Evolutionary conservation across 768 basidiomycete species (phyloP), one percentile per base, ranked within the genome.

Genomic region (Tricholoma furcatifolium): DNA sequence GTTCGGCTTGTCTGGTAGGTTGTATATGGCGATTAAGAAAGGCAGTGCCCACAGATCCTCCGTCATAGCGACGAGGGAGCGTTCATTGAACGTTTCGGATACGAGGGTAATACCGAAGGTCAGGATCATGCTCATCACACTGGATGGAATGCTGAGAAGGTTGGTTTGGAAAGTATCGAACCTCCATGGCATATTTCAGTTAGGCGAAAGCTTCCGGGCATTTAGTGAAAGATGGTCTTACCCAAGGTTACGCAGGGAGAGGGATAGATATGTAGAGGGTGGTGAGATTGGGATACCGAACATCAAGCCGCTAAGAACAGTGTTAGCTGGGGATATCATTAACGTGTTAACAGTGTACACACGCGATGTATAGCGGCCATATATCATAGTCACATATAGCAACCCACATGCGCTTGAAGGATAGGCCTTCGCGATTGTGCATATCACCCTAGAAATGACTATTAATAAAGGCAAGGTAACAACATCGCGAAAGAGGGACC

Each of bases 391-490:
- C 85, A 34, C 73, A 75, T 6, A 84, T 45, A 0, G 83, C 80
- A 6, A 64, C 67, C 78, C 80, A 85, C 3, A 85, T 62, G 6
- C 77, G 70, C 58, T 70, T 73, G 6, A 74, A 34, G 0, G 77
- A 71, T 11, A 87, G 60, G 0, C 78, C 82, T 65, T 88, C 78
- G 38, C 86, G 79, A 55, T 87, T 87, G 66, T 85, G 84, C 86
- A 87, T 85, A 52, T 84, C 82, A 1, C 79, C 79, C 77, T 81
- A 39, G 23, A 10, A 35, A 24, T 21, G 8, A n/a, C 15, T n/a
- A 6, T 20, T 36, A n/a, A 41, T 27, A 17, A 43, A n/a, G 18
- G 20, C 14, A 9, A 10, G 14, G 0, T 21, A 10, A 10, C 24
- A 1, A 14, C 2, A 23, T 23, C 12, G 11, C 15, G 27, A 27